A percentile compares a stretch with the other conserved stretches of the same genome.
phyloP scores from a whole-genome alignment of 805 yeast species.

The Barnettozyma wickerhamii region DNA sequence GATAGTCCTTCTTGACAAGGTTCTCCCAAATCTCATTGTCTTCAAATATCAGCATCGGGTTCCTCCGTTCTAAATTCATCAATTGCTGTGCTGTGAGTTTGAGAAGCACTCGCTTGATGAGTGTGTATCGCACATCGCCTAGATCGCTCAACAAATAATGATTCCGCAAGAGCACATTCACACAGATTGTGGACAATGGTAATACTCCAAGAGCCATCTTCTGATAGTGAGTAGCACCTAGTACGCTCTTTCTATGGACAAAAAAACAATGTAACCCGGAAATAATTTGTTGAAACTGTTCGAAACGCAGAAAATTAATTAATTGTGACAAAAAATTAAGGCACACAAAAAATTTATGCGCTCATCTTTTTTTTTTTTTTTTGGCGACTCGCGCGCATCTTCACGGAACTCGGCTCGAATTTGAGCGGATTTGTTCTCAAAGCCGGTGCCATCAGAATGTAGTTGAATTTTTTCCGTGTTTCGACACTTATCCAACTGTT shows the following conservation, averaged over 20 bases:
- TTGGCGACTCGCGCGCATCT: too few relatives aligned
- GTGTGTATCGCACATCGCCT: slow-evolving; percentile 29
- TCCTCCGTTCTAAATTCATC: slow-evolving; percentile 27
- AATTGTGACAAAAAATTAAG: too few relatives aligned
- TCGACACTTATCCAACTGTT: too few relatives aligned
- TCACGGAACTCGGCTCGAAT: too few relatives aligned
- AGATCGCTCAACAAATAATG: slow-evolving; percentile 23
- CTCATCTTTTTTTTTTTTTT: too few relatives aligned
- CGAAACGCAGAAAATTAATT: too few relatives aligned
- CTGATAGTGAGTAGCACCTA: not conserved
- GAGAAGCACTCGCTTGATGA: slow-evolving; percentile 27
- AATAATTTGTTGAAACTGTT: too few relatives aligned
- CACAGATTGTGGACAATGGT: slow-evolving; percentile 22
- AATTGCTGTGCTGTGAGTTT: slow-evolving; percentile 30
- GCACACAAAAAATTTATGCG: too few relatives aligned
- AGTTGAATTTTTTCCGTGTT: too few relatives aligned
- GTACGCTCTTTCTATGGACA: not conserved
- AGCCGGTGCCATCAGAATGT: too few relatives aligned
- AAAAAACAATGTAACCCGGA: not conserved
- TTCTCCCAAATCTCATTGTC: slow-evolving; percentile 35
- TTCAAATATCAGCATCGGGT: slow-evolving; percentile 31
- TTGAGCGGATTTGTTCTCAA: too few relatives aligned
- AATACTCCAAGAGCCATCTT: slow-evolving; percentile 8
- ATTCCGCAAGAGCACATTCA: slow-evolving; percentile 18
- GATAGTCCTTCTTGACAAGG: slow-evolving; percentile 30